Conservation (phyloP, 139 green algal species). For the Chlorella sorokiniana region DNA sequence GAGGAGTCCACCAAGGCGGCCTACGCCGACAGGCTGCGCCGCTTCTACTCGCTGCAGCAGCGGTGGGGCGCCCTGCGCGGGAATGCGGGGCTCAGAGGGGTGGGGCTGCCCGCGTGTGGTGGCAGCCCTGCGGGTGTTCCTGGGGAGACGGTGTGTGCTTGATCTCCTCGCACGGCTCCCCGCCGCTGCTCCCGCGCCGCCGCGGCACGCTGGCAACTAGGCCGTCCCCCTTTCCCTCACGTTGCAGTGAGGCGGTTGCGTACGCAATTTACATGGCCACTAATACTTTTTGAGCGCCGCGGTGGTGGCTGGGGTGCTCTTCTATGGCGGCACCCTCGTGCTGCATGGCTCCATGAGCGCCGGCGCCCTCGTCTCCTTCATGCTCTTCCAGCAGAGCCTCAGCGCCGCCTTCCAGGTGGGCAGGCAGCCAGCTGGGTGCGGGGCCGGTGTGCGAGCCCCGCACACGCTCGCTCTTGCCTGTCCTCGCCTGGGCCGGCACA, state of each 20-base stretch:
- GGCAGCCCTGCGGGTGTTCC: no score
- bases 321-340: constrained; percentile 67
- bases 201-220: not conserved
- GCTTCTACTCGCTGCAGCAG: constrained; percentile 54
- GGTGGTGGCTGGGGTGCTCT: constrained; percentile 67
- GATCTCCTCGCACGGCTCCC: no score
- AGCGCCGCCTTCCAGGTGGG: constrained; percentile 66
- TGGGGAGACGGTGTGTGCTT: no score
- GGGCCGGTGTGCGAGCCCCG: not conserved
- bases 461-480: no score
- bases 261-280: constrained; percentile 70
- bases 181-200: no score
- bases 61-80: not conserved
- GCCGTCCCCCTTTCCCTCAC: not conserved
- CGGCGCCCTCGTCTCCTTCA: constrained; percentile 78
- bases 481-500: no score
- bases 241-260: constrained; percentile 42
- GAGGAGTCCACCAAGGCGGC: constrained; percentile 56
- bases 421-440: not conserved
- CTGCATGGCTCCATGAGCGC: constrained; percentile 54
- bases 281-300: constrained; percentile 73
- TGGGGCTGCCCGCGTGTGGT: no score
- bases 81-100: not conserved
- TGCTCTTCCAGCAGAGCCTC: constrained; percentile 83
- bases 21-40: constrained; percentile 63